A percentile compares a stretch with the other conserved stretches of the same genome.
phyloP scores from a whole-genome alignment of 169 alveolate species.

The Plasmodium vivax region DNA sequence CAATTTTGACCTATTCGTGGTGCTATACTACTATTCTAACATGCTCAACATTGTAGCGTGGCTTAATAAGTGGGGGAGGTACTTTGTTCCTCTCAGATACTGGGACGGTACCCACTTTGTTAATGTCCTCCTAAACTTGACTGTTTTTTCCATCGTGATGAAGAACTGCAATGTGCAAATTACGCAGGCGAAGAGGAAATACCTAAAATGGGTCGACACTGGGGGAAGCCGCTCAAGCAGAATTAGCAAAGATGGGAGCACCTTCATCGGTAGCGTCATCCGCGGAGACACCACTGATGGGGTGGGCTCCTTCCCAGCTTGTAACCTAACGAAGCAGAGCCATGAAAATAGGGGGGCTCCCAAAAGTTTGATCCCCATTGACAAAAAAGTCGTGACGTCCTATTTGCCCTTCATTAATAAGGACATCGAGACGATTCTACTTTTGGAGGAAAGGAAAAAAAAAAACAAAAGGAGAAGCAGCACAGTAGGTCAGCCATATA shows the following conservation, averaged over 20 bases:
- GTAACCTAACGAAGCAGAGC: neutral
- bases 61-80: constrained; percentile 48
- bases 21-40: constrained; percentile 43
- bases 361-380: constrained; percentile 1
- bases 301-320: neutral
- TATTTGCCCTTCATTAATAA: constrained; percentile 66
- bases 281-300: neutral
- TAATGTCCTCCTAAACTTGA: constrained; percentile 40
- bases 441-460: neutral
- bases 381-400: constrained; percentile 36
- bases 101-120: constrained; percentile 31
- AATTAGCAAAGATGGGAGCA: neutral
- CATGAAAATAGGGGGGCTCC: neutral
- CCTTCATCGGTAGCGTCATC: neutral
- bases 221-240: neutral
- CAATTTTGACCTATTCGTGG: constrained; percentile 71
- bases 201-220: neutral
- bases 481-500: neutral
- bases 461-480: constrained; percentile 15
- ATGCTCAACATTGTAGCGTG: constrained; percentile 40
- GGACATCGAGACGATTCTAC: constrained; percentile 43
- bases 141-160: constrained; percentile 40
- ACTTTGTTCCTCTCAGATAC: constrained; percentile 38
- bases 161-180: constrained; percentile 65
- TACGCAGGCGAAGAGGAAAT: constrained; percentile 36